Percentiles rank a stretch among this genome's conserved stretches.
Conservation (phyloP, 2,329 filamentous ascomycete species). For the Lecanoromycetidae sp. region DNA sequence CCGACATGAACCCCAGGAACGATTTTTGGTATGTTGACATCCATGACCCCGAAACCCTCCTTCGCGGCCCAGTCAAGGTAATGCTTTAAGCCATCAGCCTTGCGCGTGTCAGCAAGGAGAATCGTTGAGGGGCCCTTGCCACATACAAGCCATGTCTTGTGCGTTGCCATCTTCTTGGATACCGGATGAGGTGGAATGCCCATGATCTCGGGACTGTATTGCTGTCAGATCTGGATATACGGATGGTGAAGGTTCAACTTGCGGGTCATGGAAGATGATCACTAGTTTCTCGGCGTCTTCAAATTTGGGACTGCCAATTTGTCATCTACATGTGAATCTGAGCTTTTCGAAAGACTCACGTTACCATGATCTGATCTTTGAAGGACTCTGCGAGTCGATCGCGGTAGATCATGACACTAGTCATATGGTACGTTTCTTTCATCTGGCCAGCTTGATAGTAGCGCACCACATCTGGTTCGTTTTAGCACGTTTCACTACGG, state of each 20-base stretch:
- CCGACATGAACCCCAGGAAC: conserved; percentile 52
- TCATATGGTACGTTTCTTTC: conserved; percentile 63
- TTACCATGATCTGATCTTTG: conserved; percentile 75
- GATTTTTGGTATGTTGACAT: conserved; percentile 78
- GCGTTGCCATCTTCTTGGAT: conserved; percentile 63
- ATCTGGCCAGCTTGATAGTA: conserved; percentile 61
- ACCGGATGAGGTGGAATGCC: conserved; percentile 54
- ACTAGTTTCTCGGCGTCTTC: conserved; percentile 56
- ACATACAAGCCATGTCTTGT: conserved; percentile 79
- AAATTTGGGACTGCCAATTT: conserved; percentile 46
- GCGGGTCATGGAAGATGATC: conserved; percentile 85
- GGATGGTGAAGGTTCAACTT: conserved; percentile 26
- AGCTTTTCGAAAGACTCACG: conserved; percentile 32
- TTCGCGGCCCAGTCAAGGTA: conserved; percentile 75
- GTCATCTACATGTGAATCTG: conserved; percentile 3
- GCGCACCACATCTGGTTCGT: conserved; percentile 55
- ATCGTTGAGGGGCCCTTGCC: neutral
- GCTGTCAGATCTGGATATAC: conserved; percentile 8
- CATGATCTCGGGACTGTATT: conserved; percentile 59
- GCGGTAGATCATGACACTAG: conserved; percentile 66
- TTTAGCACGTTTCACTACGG: conserved; percentile 9
- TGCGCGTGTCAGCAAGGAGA: conserved; percentile 16
- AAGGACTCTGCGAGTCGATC: conserved; percentile 63
- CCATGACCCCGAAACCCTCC: conserved; percentile 73
- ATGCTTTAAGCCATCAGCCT: conserved; percentile 69